Conservation (phyloP, 768 basidiomycete species). For the Psilocybe sp. region DNA sequence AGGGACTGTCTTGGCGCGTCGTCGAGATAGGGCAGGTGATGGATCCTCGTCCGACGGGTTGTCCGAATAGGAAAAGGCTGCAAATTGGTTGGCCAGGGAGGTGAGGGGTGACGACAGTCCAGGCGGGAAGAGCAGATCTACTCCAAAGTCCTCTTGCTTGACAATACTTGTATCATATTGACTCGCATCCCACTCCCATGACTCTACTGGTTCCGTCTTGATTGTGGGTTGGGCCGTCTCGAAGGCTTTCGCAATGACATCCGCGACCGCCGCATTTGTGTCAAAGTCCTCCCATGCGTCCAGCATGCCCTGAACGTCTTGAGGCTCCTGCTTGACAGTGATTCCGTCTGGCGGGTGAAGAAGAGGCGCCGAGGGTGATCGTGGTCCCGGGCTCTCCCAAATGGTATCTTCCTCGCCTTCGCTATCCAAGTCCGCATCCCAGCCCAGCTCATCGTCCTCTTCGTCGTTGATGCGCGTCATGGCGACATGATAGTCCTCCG, state of each 20-base stretch:
- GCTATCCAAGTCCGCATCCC: slow-evolving; percentile 47
- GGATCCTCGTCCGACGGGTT: slow-evolving; percentile 16
- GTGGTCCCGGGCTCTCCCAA: slow-evolving; percentile 63
- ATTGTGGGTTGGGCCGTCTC: slow-evolving; percentile 28
- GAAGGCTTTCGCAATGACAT: slow-evolving; percentile 36
- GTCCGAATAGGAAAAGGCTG: slow-evolving; percentile 24
- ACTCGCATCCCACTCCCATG: slow-evolving; percentile 42
- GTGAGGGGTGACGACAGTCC: slow-evolving; percentile 25
- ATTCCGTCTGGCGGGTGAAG: slow-evolving; percentile 25
- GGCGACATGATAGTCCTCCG: slow-evolving; percentile 44
- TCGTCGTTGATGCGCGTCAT: slow-evolving; percentile 37
- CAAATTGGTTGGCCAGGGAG: slow-evolving; percentile 22
- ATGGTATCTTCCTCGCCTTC: slow-evolving; percentile 59
- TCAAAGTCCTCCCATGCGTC: slow-evolving; percentile 73
- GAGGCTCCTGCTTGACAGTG: slow-evolving; percentile 57
- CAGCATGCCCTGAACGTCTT: slow-evolving; percentile 61
- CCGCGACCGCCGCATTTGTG: slow-evolving; percentile 38
- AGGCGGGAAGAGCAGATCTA: slow-evolving; percentile 32
- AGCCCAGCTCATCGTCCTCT: slow-evolving; percentile 33
- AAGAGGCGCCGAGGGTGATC: slow-evolving; percentile 58
- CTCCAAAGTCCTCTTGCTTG: slow-evolving; percentile 48
- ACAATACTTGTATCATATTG: slow-evolving; percentile 33
- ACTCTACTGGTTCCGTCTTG: slow-evolving; percentile 43
- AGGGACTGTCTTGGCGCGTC: slow-evolving; percentile 38
- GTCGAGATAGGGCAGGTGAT: slow-evolving; percentile 26